Base-by-base conservation (phyloP, 495 filamentous ascomycete species). In the Ascobolus immersus region DNA sequence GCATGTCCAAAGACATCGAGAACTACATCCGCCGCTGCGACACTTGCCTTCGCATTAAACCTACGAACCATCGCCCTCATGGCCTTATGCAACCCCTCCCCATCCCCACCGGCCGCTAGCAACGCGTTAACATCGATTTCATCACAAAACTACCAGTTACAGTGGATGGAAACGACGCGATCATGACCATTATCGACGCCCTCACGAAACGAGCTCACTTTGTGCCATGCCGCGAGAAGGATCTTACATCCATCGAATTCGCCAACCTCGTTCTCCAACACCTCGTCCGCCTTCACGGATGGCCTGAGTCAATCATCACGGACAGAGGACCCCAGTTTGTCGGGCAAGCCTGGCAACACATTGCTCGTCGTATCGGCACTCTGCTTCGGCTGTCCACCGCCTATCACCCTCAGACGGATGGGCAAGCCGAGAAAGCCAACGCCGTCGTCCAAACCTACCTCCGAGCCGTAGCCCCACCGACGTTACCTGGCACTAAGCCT, bases 81-180 rank as follows among this genome's bases (percentile, higher is more conserved):
- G 35, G 28, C 1, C 20, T 38, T 8, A 7, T 33, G 12, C 26
- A 38, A 12, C 28, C 26, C 1, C 11, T 38, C 1, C 9, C 20
- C 3, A 21, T 38, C 10, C 27, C 35, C 1, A 2, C 23, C 1
- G 28, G 25, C 4, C 13, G 21, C 7, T 38, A 17, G 26, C 10
- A 18, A 13, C 2, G 26, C 5, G 32, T 38, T 6, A 32, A 32
- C 9, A 38, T 38, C 1, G 35, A 38, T 12, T 38, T 38, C 22
- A 32, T 38, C 10, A 31, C 28, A 3, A 38, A 38, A 19, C 35
- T 38, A 5, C 35, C 28, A 14, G 9, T 27, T 1, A 17, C 24
- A 1, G 12, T 7, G 7, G 27, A 22, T 32, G 3, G 35, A 1
- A 20, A 21, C 28, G 35, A 38, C 9, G 22, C 27, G 1, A 38